phyloP scores from a whole-genome alignment of 2,329 filamentous ascomycete species.

The Dryadomyces quercivorus region DNA sequence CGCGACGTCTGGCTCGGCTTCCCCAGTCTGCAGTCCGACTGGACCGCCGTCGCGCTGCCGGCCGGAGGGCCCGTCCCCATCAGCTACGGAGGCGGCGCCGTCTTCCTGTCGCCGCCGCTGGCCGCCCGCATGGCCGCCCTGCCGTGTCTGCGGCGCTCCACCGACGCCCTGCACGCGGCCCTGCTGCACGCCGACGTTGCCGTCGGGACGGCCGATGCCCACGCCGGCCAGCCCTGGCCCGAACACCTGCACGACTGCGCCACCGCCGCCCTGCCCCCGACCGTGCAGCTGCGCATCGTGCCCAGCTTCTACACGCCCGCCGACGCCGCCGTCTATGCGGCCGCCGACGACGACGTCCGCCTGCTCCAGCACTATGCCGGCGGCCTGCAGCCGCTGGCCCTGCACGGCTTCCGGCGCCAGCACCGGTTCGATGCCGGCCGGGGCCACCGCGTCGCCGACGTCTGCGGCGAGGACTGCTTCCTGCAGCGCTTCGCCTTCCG shows the following conservation, averaged over 20 bases:
- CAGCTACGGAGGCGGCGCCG: conserved; percentile 31
- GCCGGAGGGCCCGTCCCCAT: conserved; percentile 14
- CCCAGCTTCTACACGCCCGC: conserved; percentile 29
- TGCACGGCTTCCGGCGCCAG: conserved; percentile 26
- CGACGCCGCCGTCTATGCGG: conserved; percentile 19
- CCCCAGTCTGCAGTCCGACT: conserved; percentile 30
- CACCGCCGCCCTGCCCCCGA: conserved; percentile 12
- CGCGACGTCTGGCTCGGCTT: conserved; percentile 27
- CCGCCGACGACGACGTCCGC: conserved; percentile 12
- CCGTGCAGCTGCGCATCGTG: conserved; percentile 26
- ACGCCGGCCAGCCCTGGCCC: conserved; percentile 23
- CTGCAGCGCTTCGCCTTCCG: conserved; percentile 32
- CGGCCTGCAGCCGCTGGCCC: conserved; percentile 26
- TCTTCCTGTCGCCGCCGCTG: conserved; percentile 27
- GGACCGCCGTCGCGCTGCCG: conserved; percentile 20
- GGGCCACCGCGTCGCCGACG: conserved; percentile 28
- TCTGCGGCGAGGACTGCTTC: conserved; percentile 33
- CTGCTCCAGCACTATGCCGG: conserved; percentile 19
- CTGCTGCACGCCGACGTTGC: not conserved
- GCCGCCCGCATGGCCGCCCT: conserved; percentile 22
- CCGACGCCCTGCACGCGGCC: not conserved
- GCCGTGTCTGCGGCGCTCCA: conserved; percentile 21
- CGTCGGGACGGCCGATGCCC: conserved; percentile 10
- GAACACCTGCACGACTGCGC: conserved; percentile 28
- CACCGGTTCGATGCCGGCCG: conserved; percentile 27